These are phyloP conservation scores for Brassica incana DNA, from an alignment of 345 rosid genomes.

Conservation along the genomic window DNA sequence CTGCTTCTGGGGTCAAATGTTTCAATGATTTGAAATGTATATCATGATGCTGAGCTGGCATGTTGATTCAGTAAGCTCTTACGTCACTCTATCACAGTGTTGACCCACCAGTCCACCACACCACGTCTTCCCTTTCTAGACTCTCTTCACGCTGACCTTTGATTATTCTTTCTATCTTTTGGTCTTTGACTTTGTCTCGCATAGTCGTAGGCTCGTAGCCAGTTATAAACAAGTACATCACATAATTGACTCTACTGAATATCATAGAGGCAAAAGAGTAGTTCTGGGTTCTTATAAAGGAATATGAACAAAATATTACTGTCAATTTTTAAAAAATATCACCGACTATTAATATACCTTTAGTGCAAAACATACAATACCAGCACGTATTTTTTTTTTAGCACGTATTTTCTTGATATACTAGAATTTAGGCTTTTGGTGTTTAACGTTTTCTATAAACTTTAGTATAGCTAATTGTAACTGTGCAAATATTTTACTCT, in stretches of 20 bases:
- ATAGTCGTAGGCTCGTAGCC: neutral
- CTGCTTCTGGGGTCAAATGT: conserved; percentile 3
- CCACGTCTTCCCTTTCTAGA: conserved; percentile 18
- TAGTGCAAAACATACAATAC: neutral
- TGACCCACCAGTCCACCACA: conserved; percentile 13
- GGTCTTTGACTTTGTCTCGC: conserved; percentile 7
- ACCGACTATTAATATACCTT: neutral
- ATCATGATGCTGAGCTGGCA: conserved; percentile 26
- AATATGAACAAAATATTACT: neutral
- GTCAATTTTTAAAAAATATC: neutral
- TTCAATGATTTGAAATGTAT: conserved; percentile 22
- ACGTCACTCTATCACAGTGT: conserved; percentile 22
- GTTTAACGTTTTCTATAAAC: neutral
- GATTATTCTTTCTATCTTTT: conserved; percentile 3
- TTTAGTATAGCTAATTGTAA: neutral
- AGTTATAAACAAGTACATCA: neutral
- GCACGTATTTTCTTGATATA: neutral
- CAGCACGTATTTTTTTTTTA: neutral
- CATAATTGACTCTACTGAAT: neutral
- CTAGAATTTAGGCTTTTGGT: neutral
- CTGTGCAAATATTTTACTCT: neutral
- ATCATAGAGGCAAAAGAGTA: neutral
- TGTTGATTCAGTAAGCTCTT: conserved; percentile 14
- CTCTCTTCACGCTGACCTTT: conserved; percentile 20
- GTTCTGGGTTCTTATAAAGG: neutral